Evolutionary conservation across 305 asterid species (phyloP).

Genomic region (Rubia tinctorum): DNA sequence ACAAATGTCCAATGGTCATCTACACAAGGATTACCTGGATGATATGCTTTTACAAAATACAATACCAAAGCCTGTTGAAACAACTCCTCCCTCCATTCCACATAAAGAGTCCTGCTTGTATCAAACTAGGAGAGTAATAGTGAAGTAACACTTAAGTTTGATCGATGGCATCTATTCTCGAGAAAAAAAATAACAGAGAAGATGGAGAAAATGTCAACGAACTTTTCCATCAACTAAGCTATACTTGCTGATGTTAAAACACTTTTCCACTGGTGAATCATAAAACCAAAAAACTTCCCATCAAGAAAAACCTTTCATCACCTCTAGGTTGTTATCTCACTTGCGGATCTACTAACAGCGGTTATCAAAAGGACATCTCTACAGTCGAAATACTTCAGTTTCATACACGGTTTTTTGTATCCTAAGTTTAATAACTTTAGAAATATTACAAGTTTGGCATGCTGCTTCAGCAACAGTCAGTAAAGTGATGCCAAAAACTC

Average conservation of each 20-base stretch:
- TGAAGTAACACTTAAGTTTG: neutral
- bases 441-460: neutral
- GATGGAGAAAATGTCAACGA: constrained; percentile 74
- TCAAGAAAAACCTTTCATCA: neutral
- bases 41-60: too few species aligned
- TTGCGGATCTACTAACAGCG: neutral
- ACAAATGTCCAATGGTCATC: too few species aligned
- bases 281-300: constrained; percentile 17
- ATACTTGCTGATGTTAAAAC: constrained; percentile 79
- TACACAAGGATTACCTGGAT: too few species aligned
- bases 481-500: neutral
- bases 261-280: constrained; percentile 37
- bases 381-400: neutral
- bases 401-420: too few species aligned
- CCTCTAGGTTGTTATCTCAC: neutral
- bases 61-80: too few species aligned
- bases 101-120: neutral
- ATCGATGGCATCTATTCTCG: neutral
- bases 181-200: neutral
- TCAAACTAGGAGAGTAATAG: neutral
- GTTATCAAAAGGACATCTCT: neutral
- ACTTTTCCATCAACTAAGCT: constrained; percentile 67
- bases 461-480: neutral
- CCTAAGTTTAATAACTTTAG: neutral
- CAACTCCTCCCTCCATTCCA: neutral